Base-by-base conservation (phyloP, 192 early-diverging fungal genomes). In the Entophlyctis luteolus region DNA sequence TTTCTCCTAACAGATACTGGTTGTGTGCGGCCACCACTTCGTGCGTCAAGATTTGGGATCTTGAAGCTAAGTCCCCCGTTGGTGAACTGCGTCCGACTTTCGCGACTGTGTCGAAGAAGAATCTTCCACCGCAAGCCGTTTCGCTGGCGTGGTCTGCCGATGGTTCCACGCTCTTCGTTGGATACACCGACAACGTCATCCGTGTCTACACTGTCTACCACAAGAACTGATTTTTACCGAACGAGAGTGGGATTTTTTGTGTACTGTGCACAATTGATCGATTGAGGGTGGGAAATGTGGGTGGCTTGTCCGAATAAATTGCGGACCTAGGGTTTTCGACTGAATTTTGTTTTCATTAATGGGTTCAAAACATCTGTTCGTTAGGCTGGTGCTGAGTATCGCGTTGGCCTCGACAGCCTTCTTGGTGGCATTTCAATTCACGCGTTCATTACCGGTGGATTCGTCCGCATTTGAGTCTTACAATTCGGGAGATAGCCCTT, bases 1-100 rank as follows among this genome's bases (percentile, higher is more conserved):
- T 99, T 91, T 96, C 94, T 72, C 96, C 96, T 77, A 98, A 99
- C 93, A 87, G 95, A 62, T 99, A 99, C 93, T 99, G 96, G 96
- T 87, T 99, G 77, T 95, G 93, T 87, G 96, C 95, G 76, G 96
- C 96, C 77, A 96, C 95, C 70, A 81, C 83, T 69, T 84, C 84
- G 67, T 87, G 87, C 81, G 96, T 99, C 90, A 96, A 94, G 91
- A 94, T 99, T 88, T 99, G 95, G 95, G 96, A 99, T 80, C 82
- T 99, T 68, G 93, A 99, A 86, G 90, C 88, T 87, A 99, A 99
- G 92, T 86, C 86, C 50, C 80, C 94, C 72, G 95, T 99, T 55
- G 92, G 93, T 84, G 95, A 97, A 81, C 67, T 83, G 55, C 65
- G 73, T 67, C 66, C 76, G 33, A 79, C 81, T 42, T 80, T 73